Evolutionary conservation across 331 rosid genomes (phyloP), one percentile per base, ranked within the genome.

Genomic region (Ulmus americana): DNA sequence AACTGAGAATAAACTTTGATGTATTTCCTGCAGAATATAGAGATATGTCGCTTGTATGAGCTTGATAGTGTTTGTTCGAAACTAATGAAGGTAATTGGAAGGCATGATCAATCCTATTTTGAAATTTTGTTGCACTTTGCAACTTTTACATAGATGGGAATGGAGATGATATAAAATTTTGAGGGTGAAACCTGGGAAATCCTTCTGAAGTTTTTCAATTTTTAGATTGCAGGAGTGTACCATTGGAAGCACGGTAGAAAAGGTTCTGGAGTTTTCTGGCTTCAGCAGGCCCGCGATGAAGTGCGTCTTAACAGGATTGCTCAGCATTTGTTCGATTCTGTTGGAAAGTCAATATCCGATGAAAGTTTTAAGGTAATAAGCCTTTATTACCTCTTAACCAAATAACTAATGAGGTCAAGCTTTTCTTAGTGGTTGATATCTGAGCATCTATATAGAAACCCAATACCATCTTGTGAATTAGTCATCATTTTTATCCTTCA

Each of bases 171-270:
- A 28, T 57, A 12, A 5, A 15, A 11, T 10, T 45, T 28, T 63
- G 56, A 4, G 28, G 8, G 39, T 65, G 41, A 65, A 65, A 55
- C n/a, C 10, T 8, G 11, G 14, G 59, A 38, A 50, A 56, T 49
- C 9, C 43, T 70, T 70, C 69, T 63, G 42, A 73, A 58, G 69
- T 62, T 61, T 56, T 55, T 62, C 6, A 65, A 70, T 78, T 28
- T 73, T 64, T 69, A 92, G 97, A 78, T 87, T 76, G 95, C 98
- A 56, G 98, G 97, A 74, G 86, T 92, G 54, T 71, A 80, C 78
- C 87, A 87, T 67, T 92, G 97, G 97, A 92, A 92, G 86, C 98
- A 89, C 75, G 98, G 98, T 45, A 78, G 82, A 69, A 89, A 85
- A 77, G 97, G 95, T 70, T 70, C 81, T 74, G 97, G 97, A 70